These are phyloP conservation scores for Chaetomiaceae sp. DNA, from an alignment of 2,329 filamentous ascomycete genomes.

Conservation along the genomic window DNA sequence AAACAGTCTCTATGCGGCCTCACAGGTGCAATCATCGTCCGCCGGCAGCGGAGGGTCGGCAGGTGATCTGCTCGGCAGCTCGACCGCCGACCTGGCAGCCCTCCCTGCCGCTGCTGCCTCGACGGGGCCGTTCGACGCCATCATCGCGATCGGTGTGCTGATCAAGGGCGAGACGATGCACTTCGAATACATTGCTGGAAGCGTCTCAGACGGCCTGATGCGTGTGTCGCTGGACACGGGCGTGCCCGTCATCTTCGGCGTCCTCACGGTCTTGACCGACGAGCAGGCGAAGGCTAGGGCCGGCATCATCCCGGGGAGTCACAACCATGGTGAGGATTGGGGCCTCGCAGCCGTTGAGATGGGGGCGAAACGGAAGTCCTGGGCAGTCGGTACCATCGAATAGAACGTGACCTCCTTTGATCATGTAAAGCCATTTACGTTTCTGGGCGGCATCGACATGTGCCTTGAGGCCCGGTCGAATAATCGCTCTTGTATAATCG, in stretches of 20 bases:
- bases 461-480: background rate
- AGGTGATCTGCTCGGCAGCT: constrained; percentile 67
- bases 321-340: constrained; percentile 98
- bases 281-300: constrained; percentile 82
- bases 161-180: constrained; percentile 99
- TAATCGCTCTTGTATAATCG: constrained; percentile 9
- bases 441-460: too few species aligned
- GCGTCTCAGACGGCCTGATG: constrained; percentile 89
- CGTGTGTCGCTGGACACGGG: constrained; percentile 83
- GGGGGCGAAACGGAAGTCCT: constrained; percentile 78
- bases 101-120: constrained; percentile 34
- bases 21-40: constrained; percentile 72
- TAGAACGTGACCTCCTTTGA: too few species aligned
- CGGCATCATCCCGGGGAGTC: constrained; percentile 60
- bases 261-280: constrained; percentile 83
- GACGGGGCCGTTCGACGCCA: constrained; percentile 73
- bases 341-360: constrained; percentile 90
- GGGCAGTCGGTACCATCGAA: constrained; percentile 64
- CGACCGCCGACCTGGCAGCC: constrained; percentile 60
- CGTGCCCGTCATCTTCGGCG: constrained; percentile 84
- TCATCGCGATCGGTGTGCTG: constrained; percentile 90
- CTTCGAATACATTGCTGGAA: constrained; percentile 96
- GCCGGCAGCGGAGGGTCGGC: constrained; percentile 58
- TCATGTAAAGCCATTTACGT: too few species aligned
- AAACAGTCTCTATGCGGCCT: constrained; percentile 71